Evolutionary conservation across 2,329 filamentous ascomycete species (phyloP).

Genomic region (Aspergillus sp.): DNA sequence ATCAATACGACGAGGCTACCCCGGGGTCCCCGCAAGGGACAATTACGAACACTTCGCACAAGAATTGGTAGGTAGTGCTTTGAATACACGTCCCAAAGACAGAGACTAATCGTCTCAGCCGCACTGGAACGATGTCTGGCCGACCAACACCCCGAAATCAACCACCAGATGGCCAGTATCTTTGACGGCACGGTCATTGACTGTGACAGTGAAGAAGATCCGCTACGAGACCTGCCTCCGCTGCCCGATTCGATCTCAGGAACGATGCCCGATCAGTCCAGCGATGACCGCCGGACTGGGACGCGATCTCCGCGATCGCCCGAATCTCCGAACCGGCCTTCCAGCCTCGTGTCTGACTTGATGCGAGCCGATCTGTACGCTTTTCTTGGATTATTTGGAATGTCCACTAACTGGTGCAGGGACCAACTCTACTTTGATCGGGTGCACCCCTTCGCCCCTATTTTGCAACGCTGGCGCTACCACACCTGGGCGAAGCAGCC

Average conservation of each 20-base stretch:
- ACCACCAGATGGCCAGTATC: slow-evolving; percentile 17
- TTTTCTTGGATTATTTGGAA: too few relatives aligned
- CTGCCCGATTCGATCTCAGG: neutral
- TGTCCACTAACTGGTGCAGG: slow-evolving; percentile 15
- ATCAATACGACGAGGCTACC: slow-evolving; percentile 29
- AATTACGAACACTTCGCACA: slow-evolving; percentile 30
- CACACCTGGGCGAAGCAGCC: slow-evolving; percentile 27
- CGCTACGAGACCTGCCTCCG: slow-evolving; percentile 9
- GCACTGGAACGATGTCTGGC: slow-evolving; percentile 31
- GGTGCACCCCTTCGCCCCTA: slow-evolving; percentile 31
- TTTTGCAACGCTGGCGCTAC: slow-evolving; percentile 32
- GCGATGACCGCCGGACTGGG: neutral
- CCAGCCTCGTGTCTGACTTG: slow-evolving; percentile 18
- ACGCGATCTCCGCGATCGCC: slow-evolving; percentile 15
- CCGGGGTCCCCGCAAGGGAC: slow-evolving; percentile 31
- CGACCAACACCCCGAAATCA: slow-evolving; percentile 27
- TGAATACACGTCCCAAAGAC: neutral
- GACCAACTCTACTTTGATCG: slow-evolving; percentile 36
- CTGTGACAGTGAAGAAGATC: slow-evolving; percentile 22
- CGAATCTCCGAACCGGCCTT: slow-evolving; percentile 5
- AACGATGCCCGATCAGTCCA: neutral
- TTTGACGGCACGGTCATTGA: slow-evolving; percentile 17
- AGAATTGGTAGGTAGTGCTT: slow-evolving; percentile 28
- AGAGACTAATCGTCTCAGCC: slow-evolving; percentile 17
- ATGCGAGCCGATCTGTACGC: slow-evolving; percentile 25